Evolutionary conservation across 768 basidiomycete species (phyloP).

Genomic region (Kwoniella dejecticola): DNA sequence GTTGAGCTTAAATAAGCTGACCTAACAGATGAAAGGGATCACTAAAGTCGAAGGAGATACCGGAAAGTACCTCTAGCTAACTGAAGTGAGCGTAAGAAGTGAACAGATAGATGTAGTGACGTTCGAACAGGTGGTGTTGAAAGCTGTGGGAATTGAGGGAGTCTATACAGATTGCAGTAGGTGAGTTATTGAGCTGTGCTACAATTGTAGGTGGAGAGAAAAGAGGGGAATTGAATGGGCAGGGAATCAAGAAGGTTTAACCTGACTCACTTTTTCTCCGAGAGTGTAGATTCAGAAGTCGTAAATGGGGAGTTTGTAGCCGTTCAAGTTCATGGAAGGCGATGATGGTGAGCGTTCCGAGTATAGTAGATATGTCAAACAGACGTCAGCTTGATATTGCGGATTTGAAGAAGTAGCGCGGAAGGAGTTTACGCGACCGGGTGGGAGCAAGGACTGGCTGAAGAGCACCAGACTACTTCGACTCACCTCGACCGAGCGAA

Average conservation of each 20-base stretch:
- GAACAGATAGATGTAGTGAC: background rate
- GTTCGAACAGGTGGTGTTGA: background rate
- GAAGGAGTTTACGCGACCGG: too few relatives aligned
- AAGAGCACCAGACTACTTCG: too few relatives aligned
- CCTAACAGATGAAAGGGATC: too few relatives aligned
- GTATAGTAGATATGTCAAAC: too few relatives aligned
- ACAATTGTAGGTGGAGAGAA: background rate
- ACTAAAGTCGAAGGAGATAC: slow-evolving; percentile 2
- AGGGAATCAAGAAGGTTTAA: background rate
- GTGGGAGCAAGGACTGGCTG: background rate
- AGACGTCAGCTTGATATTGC: too few relatives aligned
- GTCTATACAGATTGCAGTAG: too few relatives aligned
- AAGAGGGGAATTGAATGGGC: background rate
- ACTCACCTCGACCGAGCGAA: background rate
- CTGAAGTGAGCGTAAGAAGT: background rate
- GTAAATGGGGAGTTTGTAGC: background rate
- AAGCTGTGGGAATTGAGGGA: too few relatives aligned
- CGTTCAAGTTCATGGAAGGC: too few relatives aligned
- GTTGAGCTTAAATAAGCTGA: too few relatives aligned
- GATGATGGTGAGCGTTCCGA: too few relatives aligned
- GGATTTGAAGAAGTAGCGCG: too few relatives aligned
- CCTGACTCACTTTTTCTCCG: background rate
- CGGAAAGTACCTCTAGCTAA: background rate
- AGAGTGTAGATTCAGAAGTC: background rate
- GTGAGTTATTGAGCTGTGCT: too few relatives aligned